Evolutionary conservation across 2,329 filamentous ascomycete genomes (phyloP).

Genomic region (Beauveria australis): DNA sequence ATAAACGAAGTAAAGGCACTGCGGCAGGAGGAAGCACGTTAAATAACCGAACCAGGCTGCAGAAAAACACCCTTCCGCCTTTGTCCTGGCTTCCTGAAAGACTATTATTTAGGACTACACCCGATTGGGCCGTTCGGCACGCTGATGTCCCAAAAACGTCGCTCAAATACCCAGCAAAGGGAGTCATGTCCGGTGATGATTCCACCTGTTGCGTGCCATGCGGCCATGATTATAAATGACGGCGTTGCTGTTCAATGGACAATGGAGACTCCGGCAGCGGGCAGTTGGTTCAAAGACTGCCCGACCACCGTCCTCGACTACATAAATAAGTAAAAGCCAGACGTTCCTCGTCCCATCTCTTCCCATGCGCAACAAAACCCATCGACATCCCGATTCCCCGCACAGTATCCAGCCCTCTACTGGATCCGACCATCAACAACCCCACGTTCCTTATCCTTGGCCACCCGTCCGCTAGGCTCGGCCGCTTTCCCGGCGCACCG

Average conservation of each 20-base stretch:
- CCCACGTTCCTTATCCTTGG: background rate
- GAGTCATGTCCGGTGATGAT: constrained; percentile 1
- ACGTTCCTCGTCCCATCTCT: background rate
- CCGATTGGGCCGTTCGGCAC: too few relatives aligned
- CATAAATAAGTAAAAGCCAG: background rate
- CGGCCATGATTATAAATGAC: background rate
- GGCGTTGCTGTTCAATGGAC: background rate
- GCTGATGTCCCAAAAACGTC: background rate
- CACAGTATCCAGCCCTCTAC: background rate
- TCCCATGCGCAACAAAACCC: background rate
- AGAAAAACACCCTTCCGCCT: too few relatives aligned
- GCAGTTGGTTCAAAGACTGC: background rate
- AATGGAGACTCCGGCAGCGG: background rate
- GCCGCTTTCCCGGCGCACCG: background rate
- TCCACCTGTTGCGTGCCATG: constrained; percentile 2
- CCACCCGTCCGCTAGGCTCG: background rate
- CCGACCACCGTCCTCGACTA: background rate
- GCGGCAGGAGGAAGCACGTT: too few relatives aligned
- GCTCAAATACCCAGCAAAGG: background rate
- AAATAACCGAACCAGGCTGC: too few relatives aligned
- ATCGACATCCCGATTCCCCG: background rate
- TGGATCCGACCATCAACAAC: background rate
- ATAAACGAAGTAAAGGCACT: too few relatives aligned
- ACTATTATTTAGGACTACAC: too few relatives aligned
- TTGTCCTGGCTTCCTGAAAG: too few relatives aligned